Base-by-base conservation (phyloP, 495 filamentous ascomycete species). In the Neurospora sp. region DNA sequence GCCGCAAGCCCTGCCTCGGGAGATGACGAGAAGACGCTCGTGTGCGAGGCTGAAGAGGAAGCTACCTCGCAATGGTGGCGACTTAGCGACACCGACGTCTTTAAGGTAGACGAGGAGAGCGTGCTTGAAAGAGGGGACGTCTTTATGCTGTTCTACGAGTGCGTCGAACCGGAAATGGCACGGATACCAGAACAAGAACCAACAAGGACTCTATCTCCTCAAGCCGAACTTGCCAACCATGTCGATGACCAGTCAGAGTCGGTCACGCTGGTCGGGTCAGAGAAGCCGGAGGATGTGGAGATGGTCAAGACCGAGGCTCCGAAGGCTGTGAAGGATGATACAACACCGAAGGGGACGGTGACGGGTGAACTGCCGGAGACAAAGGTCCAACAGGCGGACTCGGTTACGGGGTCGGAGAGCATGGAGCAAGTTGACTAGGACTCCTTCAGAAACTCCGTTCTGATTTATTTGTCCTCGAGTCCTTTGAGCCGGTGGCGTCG, bases 141-240 rank as follows among this genome's bases (percentile, higher is more conserved):
- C 1, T 98, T 98, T 77, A 98, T 99, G 95, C 85, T 98, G 10
- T 98, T 99, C 82, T 99, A 98, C 77, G 96, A 99, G 78, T 85
- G 84, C 39, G 78, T 89, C n/a, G 82, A 85, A 59, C 78, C 81
- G n/a, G 79, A 78, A 27, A 74, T 76, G 27, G 74, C 81, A 48
- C 72, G 81, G 42, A 46, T 74, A 4, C 73, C 79, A 2, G 76
- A 77, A 9, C 14, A 6, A 35, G 54, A 66, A 66, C 3, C 27
- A 18, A 35, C 70, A 10, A 20, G 62, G 71, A 18, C 54, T 23
- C 62, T 38, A n/a, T 27, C 18, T 20, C 40, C 42, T 27, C 31
- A 38, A 35, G 69, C n/a, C 8, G n/a, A 72, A 35, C 14, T n/a
- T 23, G 23, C 23, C 38, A 46, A 11, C 31, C 42, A 31, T 20